phyloP scores from a whole-genome alignment of 2,329 filamentous ascomycete genomes.

The Cytospora piceicola region DNA sequence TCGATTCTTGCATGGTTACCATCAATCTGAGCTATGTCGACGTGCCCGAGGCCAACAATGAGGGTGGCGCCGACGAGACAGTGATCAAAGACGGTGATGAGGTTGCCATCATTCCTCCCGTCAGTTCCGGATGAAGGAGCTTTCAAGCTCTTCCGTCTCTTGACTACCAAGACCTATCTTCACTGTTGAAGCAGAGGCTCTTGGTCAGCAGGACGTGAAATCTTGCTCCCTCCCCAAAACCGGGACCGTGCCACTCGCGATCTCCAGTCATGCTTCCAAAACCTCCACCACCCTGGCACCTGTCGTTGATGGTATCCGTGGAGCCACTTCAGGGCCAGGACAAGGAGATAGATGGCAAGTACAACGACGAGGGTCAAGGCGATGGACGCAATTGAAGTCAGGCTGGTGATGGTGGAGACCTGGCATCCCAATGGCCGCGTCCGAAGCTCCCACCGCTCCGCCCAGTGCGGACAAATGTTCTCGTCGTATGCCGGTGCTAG shows the following conservation, averaged over 20 bases:
- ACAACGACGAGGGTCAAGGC: constrained; percentile 38
- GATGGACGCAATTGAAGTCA: constrained; percentile 43
- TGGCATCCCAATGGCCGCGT: constrained; percentile 46
- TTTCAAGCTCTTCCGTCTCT: constrained; percentile 11
- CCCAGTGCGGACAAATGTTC: constrained; percentile 56
- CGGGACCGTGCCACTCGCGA: neutral
- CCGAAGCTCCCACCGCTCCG: constrained; percentile 50
- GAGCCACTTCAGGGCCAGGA: constrained; percentile 27
- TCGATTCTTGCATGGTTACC: constrained; percentile 75
- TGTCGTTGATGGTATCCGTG: constrained; percentile 26
- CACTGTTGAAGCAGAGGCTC: constrained; percentile 34
- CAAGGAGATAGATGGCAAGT: constrained; percentile 33
- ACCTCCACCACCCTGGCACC: constrained; percentile 33
- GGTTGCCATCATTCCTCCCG: constrained; percentile 85
- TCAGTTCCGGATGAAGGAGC: constrained; percentile 72
- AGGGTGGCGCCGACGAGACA: constrained; percentile 44
- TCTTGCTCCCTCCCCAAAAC: neutral
- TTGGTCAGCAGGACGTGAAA: constrained; percentile 24
- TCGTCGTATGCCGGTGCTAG: constrained; percentile 56
- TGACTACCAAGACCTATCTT: constrained; percentile 2
- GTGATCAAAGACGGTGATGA: constrained; percentile 76
- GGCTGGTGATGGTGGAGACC: constrained; percentile 47
- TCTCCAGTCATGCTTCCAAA: constrained; percentile 29
- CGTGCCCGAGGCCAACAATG: constrained; percentile 53
- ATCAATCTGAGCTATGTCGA: constrained; percentile 84